Evolutionary conservation across 352 stramenopile genomes (phyloP).

Genomic region (Poterioochromonas sp.): DNA sequence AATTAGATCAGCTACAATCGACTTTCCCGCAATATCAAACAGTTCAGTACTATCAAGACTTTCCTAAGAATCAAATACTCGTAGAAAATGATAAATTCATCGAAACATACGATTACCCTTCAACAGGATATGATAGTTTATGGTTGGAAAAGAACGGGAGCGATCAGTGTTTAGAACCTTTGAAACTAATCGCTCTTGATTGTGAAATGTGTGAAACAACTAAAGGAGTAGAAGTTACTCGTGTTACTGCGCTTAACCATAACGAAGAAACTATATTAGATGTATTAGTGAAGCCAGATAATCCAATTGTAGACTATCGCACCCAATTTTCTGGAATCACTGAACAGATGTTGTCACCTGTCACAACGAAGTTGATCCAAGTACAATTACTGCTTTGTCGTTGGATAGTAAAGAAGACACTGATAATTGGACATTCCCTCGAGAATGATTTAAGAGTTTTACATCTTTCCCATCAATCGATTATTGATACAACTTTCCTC

Average conservation of each 20-base stretch:
- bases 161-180: neutral
- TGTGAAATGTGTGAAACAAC: constrained; percentile 23
- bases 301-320: constrained; percentile 45
- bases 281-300: constrained; percentile 38
- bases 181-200: neutral
- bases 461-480: constrained; percentile 39
- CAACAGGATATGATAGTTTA: too few species aligned
- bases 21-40: too few species aligned
- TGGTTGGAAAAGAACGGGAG: too few species aligned
- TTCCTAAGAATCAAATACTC: too few species aligned
- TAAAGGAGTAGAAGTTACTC: constrained; percentile 5
- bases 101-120: too few species aligned
- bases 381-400: too few species aligned
- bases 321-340: constrained; percentile 48
- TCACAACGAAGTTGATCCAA: too few species aligned
- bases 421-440: constrained; percentile 47
- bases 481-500: constrained; percentile 46
- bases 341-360: too few species aligned
- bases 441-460: constrained; percentile 48
- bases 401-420: too few species aligned
- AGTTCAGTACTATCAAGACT: too few species aligned
- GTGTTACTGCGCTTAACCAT: neutral
- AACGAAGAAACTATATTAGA: neutral
- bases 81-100: too few species aligned
- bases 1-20: too few species aligned